Conservation (phyloP, 2,329 filamentous ascomycete species). For the Fusarium burgessii region DNA sequence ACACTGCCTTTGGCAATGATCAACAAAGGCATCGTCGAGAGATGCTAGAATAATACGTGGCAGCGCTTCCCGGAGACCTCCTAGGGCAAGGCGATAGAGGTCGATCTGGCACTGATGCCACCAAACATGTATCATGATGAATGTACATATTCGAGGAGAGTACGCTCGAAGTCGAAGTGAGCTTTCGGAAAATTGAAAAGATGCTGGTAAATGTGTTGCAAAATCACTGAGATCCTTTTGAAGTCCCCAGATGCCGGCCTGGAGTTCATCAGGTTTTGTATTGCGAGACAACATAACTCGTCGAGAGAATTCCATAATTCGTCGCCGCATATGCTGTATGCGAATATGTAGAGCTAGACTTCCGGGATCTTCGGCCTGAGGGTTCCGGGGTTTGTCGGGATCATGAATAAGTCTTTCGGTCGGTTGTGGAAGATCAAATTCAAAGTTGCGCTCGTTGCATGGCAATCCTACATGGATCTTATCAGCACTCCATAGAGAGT, state of each 20-base stretch:
- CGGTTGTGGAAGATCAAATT: constrained; percentile 68
- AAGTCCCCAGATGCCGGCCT: constrained; percentile 58
- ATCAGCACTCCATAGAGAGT: constrained; percentile 58
- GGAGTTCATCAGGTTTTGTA: constrained; percentile 58
- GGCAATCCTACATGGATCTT: constrained; percentile 57
- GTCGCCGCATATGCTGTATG: constrained; percentile 66
- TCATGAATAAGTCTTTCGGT: constrained; percentile 64
- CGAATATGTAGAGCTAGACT: constrained; percentile 68
- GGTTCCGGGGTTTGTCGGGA: constrained; percentile 53
- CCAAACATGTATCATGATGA: constrained; percentile 71
- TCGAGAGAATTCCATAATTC: constrained; percentile 66
- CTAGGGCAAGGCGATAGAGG: constrained; percentile 65
- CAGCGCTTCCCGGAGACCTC: constrained; percentile 64
- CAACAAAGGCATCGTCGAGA: constrained; percentile 62
- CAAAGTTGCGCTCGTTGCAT: constrained; percentile 60
- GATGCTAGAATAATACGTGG: constrained; percentile 58
- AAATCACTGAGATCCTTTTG: constrained; percentile 65
- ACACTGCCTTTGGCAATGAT: constrained; percentile 63
- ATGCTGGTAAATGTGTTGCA: constrained; percentile 64
- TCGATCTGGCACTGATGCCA: constrained; percentile 71
- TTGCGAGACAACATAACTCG: constrained; percentile 53
- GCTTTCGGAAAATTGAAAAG: constrained; percentile 69
- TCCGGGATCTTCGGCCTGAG: constrained; percentile 63
- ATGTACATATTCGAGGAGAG: constrained; percentile 67
- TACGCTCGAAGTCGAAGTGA: constrained; percentile 68